These are phyloP conservation scores for Stevia rebaudiana DNA, from an alignment of 140 eudicot species.

Conservation along the genomic window DNA sequence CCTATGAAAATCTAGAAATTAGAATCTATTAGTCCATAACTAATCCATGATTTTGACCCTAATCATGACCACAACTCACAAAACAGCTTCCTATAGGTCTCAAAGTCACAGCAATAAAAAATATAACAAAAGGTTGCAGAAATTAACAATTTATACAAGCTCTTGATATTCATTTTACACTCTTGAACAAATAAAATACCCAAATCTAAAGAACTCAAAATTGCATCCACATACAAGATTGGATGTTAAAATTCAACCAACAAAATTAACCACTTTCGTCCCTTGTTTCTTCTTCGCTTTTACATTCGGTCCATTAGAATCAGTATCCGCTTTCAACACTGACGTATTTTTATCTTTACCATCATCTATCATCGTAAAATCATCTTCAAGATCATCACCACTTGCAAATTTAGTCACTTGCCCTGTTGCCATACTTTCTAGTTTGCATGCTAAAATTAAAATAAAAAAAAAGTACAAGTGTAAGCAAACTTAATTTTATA, in stretches of 20 bases:
- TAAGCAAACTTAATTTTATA: background rate
- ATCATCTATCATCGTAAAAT: constrained; percentile 36
- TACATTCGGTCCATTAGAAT: constrained; percentile 17
- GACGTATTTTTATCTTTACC: constrained; percentile 25
- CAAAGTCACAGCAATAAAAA: background rate
- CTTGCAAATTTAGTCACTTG: constrained; percentile 67
- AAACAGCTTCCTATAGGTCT: no score
- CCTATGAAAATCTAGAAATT: background rate
- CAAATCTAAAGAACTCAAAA: constrained; percentile 19
- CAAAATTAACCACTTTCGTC: constrained; percentile 84
- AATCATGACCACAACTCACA: background rate
- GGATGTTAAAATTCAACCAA: constrained; percentile 32
- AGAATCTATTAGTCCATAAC: background rate
- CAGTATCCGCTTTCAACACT: constrained; percentile 15
- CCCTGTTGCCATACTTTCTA: constrained; percentile 43
- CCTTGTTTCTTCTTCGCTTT: constrained; percentile 68
- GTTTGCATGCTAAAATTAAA: constrained; percentile 29
- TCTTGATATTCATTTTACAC: constrained; percentile 24
- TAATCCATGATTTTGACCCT: background rate
- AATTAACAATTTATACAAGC: background rate
- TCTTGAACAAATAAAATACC: background rate
- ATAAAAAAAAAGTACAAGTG: constrained; percentile 10
- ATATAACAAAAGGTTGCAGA: background rate
- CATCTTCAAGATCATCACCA: constrained; percentile 98
- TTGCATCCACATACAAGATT: constrained; percentile 17